These are phyloP conservation scores for Xylaria intraflava DNA, from an alignment of 495 filamentous ascomycete genomes.

Conservation along the genomic window DNA sequence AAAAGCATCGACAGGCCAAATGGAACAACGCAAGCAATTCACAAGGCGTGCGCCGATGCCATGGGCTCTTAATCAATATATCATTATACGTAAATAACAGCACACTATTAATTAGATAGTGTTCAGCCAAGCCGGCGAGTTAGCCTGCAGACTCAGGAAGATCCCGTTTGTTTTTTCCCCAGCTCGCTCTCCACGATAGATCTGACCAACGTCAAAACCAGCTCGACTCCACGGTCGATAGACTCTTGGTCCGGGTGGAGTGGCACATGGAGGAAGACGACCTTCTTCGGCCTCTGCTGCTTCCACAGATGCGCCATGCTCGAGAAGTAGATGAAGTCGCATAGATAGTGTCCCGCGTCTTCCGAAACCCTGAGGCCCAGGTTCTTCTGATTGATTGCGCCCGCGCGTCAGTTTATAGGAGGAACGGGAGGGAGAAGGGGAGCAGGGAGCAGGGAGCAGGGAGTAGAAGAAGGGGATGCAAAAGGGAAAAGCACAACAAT, in stretches of 20 bases:
- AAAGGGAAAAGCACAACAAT: too few relatives aligned
- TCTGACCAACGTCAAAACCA: conserved; percentile 63
- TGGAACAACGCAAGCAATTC: too few relatives aligned
- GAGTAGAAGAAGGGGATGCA: too few relatives aligned
- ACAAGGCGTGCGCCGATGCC: too few relatives aligned
- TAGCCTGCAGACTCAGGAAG: not conserved
- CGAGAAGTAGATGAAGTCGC: conserved; percentile 82
- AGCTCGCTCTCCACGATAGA: conserved; percentile 50
- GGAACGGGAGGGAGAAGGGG: not conserved
- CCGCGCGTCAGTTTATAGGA: not conserved
- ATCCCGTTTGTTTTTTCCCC: not conserved
- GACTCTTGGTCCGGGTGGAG: conserved; percentile 47
- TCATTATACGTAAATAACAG: too few relatives aligned
- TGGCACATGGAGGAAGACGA: conserved; percentile 78
- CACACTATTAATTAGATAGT: too few relatives aligned
- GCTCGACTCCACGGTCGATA: conserved; percentile 53
- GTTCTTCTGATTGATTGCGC: conserved; percentile 20
- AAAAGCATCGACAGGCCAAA: too few relatives aligned
- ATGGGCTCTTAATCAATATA: too few relatives aligned
- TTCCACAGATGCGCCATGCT: conserved; percentile 54
- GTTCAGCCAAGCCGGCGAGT: not conserved
- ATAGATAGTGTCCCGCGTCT: conserved; percentile 75
- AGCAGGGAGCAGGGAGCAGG: not conserved
- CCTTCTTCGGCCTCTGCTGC: conserved; percentile 45
- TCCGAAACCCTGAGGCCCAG: conserved; percentile 59